A percentile compares a stretch with the other conserved stretches of the same genome.
These are phyloP conservation scores for Lodderomyces elongisporus DNA, from an alignment of 1,139 yeast genomes.

Conservation along the genomic window DNA sequence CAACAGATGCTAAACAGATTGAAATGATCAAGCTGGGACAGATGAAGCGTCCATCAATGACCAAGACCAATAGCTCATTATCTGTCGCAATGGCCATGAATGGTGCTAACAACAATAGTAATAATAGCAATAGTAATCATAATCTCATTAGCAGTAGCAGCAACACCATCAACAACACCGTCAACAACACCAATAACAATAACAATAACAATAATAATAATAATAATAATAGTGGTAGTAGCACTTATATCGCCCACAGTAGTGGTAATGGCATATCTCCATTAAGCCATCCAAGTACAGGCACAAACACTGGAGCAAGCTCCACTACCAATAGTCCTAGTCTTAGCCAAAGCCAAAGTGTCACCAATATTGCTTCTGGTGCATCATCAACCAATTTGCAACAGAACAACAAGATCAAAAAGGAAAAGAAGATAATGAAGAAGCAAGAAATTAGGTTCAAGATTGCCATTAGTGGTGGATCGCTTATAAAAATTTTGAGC, in stretches of 20 bases:
- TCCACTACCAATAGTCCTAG: constrained; percentile 10
- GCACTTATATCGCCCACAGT: too few species aligned
- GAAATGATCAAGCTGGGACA: constrained; percentile 22
- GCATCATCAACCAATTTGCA: constrained; percentile 7
- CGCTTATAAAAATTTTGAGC: constrained; percentile 75
- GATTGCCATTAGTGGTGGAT: constrained; percentile 91
- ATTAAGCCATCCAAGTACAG: not conserved
- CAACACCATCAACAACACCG: constrained; percentile 15
- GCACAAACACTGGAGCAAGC: not conserved
- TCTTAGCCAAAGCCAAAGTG: constrained; percentile 12
- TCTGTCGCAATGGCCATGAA: constrained; percentile 5
- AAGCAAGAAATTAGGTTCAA: constrained; percentile 66
- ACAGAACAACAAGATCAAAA: constrained; percentile 12
- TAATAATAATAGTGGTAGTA: not conserved
- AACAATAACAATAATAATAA: not conserved
- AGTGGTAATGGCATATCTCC: constrained; percentile 1
- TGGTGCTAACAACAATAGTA: not conserved
- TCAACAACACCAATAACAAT: constrained; percentile 8
- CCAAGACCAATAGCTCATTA: constrained; percentile 8
- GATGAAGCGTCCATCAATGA: constrained; percentile 16
- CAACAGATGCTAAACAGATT: constrained; percentile 36
- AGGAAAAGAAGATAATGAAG: constrained; percentile 41
- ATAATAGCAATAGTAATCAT: constrained; percentile 2
- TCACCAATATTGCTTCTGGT: constrained; percentile 5
- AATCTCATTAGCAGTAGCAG: too few species aligned